These are phyloP conservation scores for Kluyveromyces dobzhanskii DNA, from an alignment of 805 yeast genomes.

Conservation along the genomic window DNA sequence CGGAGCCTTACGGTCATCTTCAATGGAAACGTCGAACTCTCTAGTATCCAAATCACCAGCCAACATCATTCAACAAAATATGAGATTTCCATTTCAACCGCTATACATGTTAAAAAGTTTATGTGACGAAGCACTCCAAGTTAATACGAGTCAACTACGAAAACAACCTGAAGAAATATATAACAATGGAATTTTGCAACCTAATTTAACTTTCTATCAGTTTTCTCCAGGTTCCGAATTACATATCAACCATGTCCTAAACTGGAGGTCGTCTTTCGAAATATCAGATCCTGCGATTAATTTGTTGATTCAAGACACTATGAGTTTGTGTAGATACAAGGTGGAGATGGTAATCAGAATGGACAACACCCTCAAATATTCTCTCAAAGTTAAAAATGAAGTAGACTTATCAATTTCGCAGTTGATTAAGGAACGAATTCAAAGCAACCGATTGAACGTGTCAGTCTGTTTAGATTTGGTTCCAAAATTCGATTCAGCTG, in stretches of 20 bases:
- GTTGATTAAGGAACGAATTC: constrained; percentile 56
- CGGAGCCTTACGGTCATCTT: neutral
- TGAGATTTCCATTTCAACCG: constrained; percentile 55
- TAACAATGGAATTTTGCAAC: constrained; percentile 10
- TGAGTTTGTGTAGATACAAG: constrained; percentile 50
- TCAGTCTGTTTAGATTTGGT: constrained; percentile 8
- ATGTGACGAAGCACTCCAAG: constrained; percentile 64
- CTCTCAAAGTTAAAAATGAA: constrained; percentile 69
- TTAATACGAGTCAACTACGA: constrained; percentile 62
- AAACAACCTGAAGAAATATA: constrained; percentile 8
- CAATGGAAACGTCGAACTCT: neutral
- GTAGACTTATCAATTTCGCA: constrained; percentile 60
- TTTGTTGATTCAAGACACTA: constrained; percentile 59
- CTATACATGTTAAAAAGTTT: constrained; percentile 50
- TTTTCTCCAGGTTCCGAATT: constrained; percentile 55
- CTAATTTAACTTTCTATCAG: constrained; percentile 18
- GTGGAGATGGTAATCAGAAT: constrained; percentile 62
- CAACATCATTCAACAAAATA: constrained; percentile 31
- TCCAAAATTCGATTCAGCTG: neutral
- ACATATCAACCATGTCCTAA: constrained; percentile 39
- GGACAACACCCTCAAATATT: constrained; percentile 65
- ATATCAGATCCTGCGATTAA: constrained; percentile 50
- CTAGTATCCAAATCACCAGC: neutral
- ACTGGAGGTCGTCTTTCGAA: constrained; percentile 25
- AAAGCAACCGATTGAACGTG: constrained; percentile 31